Evolutionary conservation across 2,329 filamentous ascomycete species (phyloP).

Genomic region (Cladobotryum mycophilum): DNA sequence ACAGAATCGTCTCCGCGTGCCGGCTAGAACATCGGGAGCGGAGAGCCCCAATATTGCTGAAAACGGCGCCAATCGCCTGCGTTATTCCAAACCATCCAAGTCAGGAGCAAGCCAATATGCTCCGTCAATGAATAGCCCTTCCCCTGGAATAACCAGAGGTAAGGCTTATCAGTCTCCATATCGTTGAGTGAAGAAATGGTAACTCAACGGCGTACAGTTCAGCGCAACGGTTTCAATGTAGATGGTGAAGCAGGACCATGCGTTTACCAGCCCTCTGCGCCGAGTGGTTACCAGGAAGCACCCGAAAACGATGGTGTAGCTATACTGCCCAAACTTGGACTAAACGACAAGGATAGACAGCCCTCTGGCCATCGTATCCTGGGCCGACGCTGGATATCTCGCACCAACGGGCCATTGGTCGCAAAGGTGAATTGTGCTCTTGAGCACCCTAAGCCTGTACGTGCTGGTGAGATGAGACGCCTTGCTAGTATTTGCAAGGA

Average conservation of each 20-base stretch:
- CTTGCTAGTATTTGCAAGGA: constrained; percentile 18
- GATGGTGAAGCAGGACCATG: constrained; percentile 16
- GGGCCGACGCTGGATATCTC: constrained; percentile 16
- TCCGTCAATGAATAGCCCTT: not conserved
- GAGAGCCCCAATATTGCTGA: not conserved
- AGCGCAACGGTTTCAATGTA: constrained; percentile 15
- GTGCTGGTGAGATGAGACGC: constrained; percentile 24
- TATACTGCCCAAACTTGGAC: not conserved
- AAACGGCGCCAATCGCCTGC: not conserved
- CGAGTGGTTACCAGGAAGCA: not conserved
- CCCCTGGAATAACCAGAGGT: not conserved
- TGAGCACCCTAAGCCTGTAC: constrained; percentile 26
- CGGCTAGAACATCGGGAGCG: not conserved
- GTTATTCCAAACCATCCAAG: constrained; percentile 1
- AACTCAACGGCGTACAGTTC: not conserved
- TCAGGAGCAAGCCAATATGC: not conserved
- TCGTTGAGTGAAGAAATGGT: too few relatives aligned
- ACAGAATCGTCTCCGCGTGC: not conserved
- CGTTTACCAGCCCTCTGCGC: not conserved
- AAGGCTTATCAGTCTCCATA: not conserved
- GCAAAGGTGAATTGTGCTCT: constrained; percentile 23
- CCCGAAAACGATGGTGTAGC: not conserved
- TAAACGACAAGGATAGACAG: not conserved
- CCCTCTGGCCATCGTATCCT: constrained; percentile 11
- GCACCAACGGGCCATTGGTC: constrained; percentile 18